Base-by-base conservation (phyloP, 305 asterid genomes). In the Withania somnifera region DNA sequence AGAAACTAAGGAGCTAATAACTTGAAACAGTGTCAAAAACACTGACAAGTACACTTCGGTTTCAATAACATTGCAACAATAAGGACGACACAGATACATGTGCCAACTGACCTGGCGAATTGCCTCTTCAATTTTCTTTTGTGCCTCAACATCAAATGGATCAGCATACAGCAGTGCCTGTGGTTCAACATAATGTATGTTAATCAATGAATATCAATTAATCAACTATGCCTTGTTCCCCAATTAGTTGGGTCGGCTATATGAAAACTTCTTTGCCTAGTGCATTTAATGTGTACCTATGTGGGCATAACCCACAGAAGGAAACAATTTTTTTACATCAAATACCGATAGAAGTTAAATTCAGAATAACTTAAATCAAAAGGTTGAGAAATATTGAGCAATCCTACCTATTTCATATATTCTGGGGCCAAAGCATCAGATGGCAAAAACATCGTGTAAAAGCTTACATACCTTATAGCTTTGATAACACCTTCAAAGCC, bases 111-210 rank as follows among this genome's bases (percentile, higher is more conserved):
- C 98, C 98, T 96, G 97, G 79, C 94, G 98, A 84, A 96, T 96
- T 20, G 97, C 88, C 7, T 89, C 98, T 90, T 95, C 99, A 82
- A 95, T 95, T 87, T 94, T 95, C 93, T 80, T 95, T 82, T 96
- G 99, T 81, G 98, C 97, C 87, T 96, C 99, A 32, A 94, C 97
- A 84, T 96, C 99, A 86, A 96, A 94, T 78, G 99, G 99, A 91
- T 96, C 99, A 32, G 99, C 98, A 87, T 93, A 89, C 75, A 89
- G 97, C 79, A 96, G 90, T 81, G 97, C 98, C 99, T 95, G 82
- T 1, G 54, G 50, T 56, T 64, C 82, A 81, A 75, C 63, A 75
- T 5, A n/a, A 26, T 36, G 13, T 75, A 75, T 30, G 50, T 47
- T 75, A 75, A 50, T 17, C 61, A 75, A 28, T 50, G 26, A 50